Conservation (phyloP, 2,329 filamentous ascomycete genomes). For the Aureobasidium sp. region DNA sequence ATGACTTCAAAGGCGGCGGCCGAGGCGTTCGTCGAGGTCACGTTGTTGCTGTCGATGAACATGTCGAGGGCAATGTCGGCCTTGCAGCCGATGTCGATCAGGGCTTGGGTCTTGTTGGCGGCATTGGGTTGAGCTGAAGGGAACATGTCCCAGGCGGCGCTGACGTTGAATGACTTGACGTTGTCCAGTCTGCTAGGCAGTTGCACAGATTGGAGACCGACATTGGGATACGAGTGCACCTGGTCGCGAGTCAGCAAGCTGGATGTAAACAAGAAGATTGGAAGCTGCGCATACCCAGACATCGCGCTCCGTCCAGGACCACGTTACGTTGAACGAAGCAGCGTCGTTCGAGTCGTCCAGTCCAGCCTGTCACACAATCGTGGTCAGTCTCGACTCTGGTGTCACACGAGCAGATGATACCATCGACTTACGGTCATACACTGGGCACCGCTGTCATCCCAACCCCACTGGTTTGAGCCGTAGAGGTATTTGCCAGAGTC, state of each 20-base stretch:
- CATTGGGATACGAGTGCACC: conserved; percentile 16
- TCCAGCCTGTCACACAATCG: background rate
- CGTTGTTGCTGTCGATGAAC: conserved; percentile 12
- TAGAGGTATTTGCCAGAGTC: conserved; percentile 15
- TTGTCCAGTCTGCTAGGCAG: conserved; percentile 10
- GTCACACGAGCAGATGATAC: conserved; percentile 9
- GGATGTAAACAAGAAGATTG: background rate
- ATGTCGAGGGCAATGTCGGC: conserved; percentile 16
- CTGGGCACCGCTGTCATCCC: conserved; percentile 14
- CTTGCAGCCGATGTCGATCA: conserved; percentile 4
- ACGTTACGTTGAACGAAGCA: conserved; percentile 13
- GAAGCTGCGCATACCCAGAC: conserved; percentile 12
- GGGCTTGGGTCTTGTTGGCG: conserved; percentile 4
- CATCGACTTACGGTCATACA: conserved; percentile 12
- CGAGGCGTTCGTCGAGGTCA: conserved; percentile 6
- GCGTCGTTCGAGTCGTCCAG: conserved; percentile 12
- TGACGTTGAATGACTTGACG: conserved; percentile 13
- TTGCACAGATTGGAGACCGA: conserved; percentile 8
- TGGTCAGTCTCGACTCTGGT: background rate
- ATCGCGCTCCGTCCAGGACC: conserved; percentile 10
- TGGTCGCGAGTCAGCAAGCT: background rate
- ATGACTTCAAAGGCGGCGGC: conserved; percentile 15
- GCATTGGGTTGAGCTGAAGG: background rate
- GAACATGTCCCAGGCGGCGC: conserved; percentile 12
- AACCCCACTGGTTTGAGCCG: conserved; percentile 12